phyloP scores from a whole-genome alignment of 495 filamentous ascomycete species.

The Lindgomyces ingoldianus region DNA sequence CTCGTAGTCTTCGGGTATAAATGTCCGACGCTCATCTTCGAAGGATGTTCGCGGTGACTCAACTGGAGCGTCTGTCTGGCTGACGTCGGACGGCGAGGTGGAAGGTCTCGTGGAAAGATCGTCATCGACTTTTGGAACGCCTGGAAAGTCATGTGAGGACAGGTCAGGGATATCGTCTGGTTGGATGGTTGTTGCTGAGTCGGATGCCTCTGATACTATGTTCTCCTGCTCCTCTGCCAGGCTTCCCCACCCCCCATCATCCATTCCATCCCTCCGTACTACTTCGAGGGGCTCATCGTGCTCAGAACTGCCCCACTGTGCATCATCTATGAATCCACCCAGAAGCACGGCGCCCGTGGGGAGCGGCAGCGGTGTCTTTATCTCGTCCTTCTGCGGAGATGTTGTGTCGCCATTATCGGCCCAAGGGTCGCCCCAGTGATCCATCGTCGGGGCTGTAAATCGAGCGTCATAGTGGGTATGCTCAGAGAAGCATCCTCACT shows the following conservation, averaged over 20 bases:
- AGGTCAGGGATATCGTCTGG: slow-evolving; percentile 6
- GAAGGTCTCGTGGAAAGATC: slow-evolving; percentile 37
- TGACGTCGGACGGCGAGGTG: slow-evolving; percentile 37
- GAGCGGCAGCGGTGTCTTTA: slow-evolving; percentile 2
- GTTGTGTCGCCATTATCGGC: slow-evolving; percentile 32
- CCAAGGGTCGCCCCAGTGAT: slow-evolving; percentile 41
- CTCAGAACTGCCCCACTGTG: slow-evolving; percentile 32
- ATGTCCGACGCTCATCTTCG: slow-evolving; percentile 26
- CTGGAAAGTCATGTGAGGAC: background rate
- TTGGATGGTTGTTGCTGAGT: slow-evolving; percentile 32
- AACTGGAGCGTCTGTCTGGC: slow-evolving; percentile 19
- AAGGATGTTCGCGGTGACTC: slow-evolving; percentile 38
- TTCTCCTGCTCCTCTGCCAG: slow-evolving; percentile 8
- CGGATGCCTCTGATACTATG: slow-evolving; percentile 29
- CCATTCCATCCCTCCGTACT: background rate
- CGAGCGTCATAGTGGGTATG: slow-evolving; percentile 35
- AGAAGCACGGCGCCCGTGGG: slow-evolving; percentile 16
- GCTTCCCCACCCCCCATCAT: slow-evolving; percentile 12
- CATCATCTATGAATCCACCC: slow-evolving; percentile 34
- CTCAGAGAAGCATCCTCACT: slow-evolving; percentile 31
- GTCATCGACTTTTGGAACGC: slow-evolving; percentile 15
- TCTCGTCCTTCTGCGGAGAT: slow-evolving; percentile 16
- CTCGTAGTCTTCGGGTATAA: background rate
- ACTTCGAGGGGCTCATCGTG: slow-evolving; percentile 22
- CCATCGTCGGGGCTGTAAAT: slow-evolving; percentile 28